Evolutionary conservation across 805 yeast species (phyloP), one percentile per base, ranked within the genome.

Genomic region (Candida caryicola): DNA sequence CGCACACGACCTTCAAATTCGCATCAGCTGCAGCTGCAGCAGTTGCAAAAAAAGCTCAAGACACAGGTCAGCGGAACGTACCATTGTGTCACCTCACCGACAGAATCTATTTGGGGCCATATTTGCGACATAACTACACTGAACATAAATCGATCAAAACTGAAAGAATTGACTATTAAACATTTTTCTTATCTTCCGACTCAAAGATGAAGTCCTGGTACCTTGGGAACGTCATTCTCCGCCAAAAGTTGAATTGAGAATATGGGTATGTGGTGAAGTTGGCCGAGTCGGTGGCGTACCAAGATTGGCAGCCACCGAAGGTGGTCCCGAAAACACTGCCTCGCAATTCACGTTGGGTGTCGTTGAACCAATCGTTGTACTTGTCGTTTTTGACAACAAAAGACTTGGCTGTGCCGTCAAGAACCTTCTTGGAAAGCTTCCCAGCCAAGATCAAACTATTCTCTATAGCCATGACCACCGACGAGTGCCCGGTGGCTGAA

Each of bases 401-500:
- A 0, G 66, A 51, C 36, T 55, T 56, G 39, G 45, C 46, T 6
- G 45, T 44, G 1, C 66, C 69, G 15, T 51, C 34, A 18, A 67
- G 37, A 13, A 67, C 46, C 23, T 55, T 55, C 14, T 44, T 37
- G 2, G 62, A 51, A 14, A 63, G 51, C 19, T 50, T 50, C 3
- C 40, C 34, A 29, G 56, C 50, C 33, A 51, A 62, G 4, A 44
- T 42, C 33, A 59, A 49, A 3, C 55, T 59, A 44, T 62, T 64
- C 45, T 67, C 71, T 40, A 62, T 55, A 12, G 69, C 67, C 39
- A 59, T 45, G 4, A 67, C 65, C 36, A 64, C 71, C 4, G 71
- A 66, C 0, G 68, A 57, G 41, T 67, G 72, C 9, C 73, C 73
- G 12, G 72, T 63, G 29, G 69, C 68, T 2, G 69, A 54, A 40